phyloP scores from a whole-genome alignment of 2,329 filamentous ascomycete genomes.

The Aureobasidium vineae region DNA sequence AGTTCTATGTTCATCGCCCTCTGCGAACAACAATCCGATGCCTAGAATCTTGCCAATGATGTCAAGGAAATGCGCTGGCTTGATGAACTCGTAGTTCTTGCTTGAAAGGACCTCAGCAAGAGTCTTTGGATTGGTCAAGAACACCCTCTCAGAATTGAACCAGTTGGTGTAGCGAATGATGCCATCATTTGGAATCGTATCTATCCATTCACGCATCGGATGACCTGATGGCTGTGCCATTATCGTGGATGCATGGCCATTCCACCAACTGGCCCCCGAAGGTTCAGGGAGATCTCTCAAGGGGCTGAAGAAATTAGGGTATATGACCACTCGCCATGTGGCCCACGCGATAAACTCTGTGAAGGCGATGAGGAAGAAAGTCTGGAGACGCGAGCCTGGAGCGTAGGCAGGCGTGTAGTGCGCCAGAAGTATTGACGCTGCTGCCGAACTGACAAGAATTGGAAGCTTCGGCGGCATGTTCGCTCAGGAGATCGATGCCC shows the following conservation, averaged over 20 bases:
- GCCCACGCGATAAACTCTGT: constrained; percentile 39
- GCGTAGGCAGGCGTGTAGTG: constrained; percentile 39
- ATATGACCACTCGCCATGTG: constrained; percentile 52
- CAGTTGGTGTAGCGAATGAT: constrained; percentile 53
- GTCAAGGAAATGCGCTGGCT: constrained; percentile 47
- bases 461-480: constrained; percentile 23
- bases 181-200: constrained; percentile 55
- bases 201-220: constrained; percentile 53
- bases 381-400: constrained; percentile 42
- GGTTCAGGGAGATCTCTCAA: constrained; percentile 58
- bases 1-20: constrained; percentile 85
- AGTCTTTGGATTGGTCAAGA: constrained; percentile 49
- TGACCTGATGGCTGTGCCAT: constrained; percentile 44
- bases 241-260: constrained; percentile 47
- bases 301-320: constrained; percentile 59
- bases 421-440: constrained; percentile 34
- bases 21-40: constrained; percentile 71
- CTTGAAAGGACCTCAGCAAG: constrained; percentile 52
- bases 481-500: neutral
- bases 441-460: constrained; percentile 26
- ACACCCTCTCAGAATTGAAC: constrained; percentile 48
- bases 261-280: constrained; percentile 41
- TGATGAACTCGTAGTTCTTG: constrained; percentile 53
- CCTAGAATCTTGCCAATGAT: constrained; percentile 65
- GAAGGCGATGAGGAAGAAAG: constrained; percentile 44